Evolutionary conservation across 2,329 filamentous ascomycete genomes (phyloP), one percentile per base, ranked within the genome.

Genomic region (Phialemonium atrogriseum): DNA sequence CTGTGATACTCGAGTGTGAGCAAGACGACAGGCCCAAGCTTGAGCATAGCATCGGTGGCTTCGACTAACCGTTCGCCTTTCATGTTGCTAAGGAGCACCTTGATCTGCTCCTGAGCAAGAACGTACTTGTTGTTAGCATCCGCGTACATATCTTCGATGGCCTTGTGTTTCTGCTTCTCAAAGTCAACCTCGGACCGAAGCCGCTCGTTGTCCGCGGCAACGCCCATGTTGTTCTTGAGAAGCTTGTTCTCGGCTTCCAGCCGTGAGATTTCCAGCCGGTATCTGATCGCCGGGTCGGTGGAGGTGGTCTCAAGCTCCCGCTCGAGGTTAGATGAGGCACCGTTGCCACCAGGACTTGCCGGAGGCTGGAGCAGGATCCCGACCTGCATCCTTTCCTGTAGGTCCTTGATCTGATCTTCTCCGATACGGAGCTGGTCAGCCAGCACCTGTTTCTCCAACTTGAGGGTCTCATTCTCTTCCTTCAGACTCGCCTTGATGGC

Each of bases 201-300:
- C 25, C 64, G 56, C 25, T 67, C 65, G 34, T 66, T 70, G 42
- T 76, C 71, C 2, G 69, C 67, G 7, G 65, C 64, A 7, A 66
- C 67, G 8, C 64, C 65, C 31, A 73, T 59, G 30, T 64, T 73
- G 38, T 63, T 70, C 37, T 68, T 68, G 10, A 80, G 55, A 7
- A 79, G 51, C 21, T 68, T 64, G 43, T 77, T 78, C 51, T 80
- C 77, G 5, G 75, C 70, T 47, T 70, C 73, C 28, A 80, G 56
- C 20, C 75, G 66, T 18, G 71, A 71, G 14, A 76, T 49, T 46
- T 76, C 70, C 12, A 74, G 51, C 9, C 62, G 60, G 29, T 70
- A 54, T 11, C 59, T 59, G 3, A 54, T 44, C 10, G 56, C 53
- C 5, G 60, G 56, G 36, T 59, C 58, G n/a, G n/a, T n/a, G 24